Base-by-base conservation (phyloP, 78 protist species). In the Creolimax fragrantissima region DNA sequence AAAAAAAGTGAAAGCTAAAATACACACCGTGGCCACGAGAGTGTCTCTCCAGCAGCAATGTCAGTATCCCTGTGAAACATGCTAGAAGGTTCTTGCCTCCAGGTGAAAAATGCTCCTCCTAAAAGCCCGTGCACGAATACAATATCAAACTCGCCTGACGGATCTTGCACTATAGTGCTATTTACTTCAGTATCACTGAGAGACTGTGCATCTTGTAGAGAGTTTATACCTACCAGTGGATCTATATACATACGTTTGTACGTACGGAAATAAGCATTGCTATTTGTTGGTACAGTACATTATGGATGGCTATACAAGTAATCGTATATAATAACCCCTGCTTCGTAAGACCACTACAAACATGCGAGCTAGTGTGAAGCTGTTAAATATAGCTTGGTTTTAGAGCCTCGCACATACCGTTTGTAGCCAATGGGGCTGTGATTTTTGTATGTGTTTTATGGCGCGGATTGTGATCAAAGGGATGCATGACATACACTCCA, bases 91-190 rank as follows among this genome's bases (percentile, higher is more conserved):
- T 58, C 41, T 24, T 83, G 86, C 7, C 86, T 83, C 90, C 90
- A 88, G 44, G 90, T 88, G 90, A 88, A 88, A 36, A 88, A 88
- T 11, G 90, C 90, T 43, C 90, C 90, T 41, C 90, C 90, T 5
- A 88, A n/a, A 36, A 88, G 66, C 11, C 90, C 90, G 90, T 88
- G 90, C 47, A 88, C 5, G 35, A 88, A 88, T 35, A 88, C 90
- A 35, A 88, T 45, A n/a, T 88, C 90, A 5, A 88, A 6, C 7
- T 83, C 74, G 24, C 24, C 24, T 17, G 74, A 58, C 24, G 74
- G 74, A 17, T 32, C 24, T 17, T 17, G 74, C 74, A 32, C 74
- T 58, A 58, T 58, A 58, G 11, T 24, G 0, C 24, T 24, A 58
- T 58, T 24, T n/a, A n/a, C n/a, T 24, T 58, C 74, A 24, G 1